Percentiles rank a stretch among this genome's conserved stretches.
Evolutionary conservation across 805 yeast genomes (phyloP).

Genomic region (Priceomyces haplophilus): DNA sequence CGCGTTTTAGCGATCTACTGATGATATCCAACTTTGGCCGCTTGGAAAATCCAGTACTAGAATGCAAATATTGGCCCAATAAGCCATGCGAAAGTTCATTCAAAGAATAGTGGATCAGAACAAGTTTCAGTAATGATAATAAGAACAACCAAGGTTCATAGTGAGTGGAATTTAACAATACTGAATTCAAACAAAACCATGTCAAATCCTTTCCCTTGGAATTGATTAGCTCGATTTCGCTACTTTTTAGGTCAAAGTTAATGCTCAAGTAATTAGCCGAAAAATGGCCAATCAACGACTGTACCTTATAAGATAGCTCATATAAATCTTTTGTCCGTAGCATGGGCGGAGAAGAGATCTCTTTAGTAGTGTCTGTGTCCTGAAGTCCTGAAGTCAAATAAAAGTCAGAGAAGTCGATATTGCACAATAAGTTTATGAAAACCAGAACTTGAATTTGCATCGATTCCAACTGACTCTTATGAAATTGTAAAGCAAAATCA

Average conservation of each 20-base stretch:
- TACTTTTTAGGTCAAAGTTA: conserved; percentile 7
- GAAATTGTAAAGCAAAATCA: conserved; percentile 29
- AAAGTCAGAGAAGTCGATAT: conserved; percentile 15
- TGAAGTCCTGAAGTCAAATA: not conserved
- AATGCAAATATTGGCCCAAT: not conserved
- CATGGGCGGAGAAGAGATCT: not conserved
- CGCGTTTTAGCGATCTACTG: conserved; percentile 16
- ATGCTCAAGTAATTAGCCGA: not conserved
- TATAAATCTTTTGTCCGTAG: not conserved
- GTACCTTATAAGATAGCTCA: not conserved
- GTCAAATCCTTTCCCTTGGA: not conserved
- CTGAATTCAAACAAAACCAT: conserved; percentile 26
- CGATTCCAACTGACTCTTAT: conserved; percentile 39
- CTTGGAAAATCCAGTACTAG: conserved; percentile 10
- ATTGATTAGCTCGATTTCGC: conserved; percentile 12
- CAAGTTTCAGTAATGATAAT: conserved; percentile 31
- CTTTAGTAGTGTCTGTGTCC: not conserved
- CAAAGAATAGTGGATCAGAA: conserved; percentile 28
- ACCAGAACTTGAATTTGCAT: conserved; percentile 43
- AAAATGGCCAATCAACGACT: not conserved
- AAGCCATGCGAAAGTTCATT: conserved; percentile 10
- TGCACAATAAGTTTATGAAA: conserved; percentile 43
- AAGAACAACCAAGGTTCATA: conserved; percentile 41
- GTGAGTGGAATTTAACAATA: conserved; percentile 16
- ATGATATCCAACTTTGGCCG: conserved; percentile 27